These are phyloP conservation scores for Gentiana dahurica DNA, from an alignment of 257 asterid species.

Conservation along the genomic window DNA sequence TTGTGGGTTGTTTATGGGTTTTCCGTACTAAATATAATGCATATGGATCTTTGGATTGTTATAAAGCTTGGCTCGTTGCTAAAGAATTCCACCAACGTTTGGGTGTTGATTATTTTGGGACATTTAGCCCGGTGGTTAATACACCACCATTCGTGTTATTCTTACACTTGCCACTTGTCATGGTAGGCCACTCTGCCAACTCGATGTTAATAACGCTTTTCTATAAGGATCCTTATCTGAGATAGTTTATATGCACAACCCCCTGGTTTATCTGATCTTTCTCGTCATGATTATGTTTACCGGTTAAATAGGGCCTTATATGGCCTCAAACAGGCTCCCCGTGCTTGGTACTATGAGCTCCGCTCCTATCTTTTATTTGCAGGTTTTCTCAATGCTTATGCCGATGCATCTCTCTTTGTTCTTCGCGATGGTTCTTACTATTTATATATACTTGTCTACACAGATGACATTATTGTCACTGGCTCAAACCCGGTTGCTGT, in stretches of 20 bases:
- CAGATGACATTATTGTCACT: neutral
- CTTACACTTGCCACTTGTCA: too few species aligned
- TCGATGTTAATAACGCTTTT: neutral
- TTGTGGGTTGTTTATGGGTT: neutral
- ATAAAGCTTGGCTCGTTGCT: neutral
- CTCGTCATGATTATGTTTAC: neutral
- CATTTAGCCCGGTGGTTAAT: neutral
- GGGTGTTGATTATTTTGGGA: neutral
- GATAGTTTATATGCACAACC: neutral
- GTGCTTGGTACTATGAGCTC: neutral
- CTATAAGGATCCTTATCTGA: neutral
- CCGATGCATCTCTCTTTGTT: neutral
- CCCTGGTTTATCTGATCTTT: neutral
- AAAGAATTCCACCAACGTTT: neutral
- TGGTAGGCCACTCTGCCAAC: neutral
- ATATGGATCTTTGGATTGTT: neutral
- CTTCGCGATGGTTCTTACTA: too few species aligned
- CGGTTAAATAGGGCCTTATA: neutral
- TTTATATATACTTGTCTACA: neutral
- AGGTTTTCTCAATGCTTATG: neutral
- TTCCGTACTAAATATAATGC: neutral
- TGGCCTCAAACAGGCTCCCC: slow-evolving; percentile 1
- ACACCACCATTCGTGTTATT: neutral
- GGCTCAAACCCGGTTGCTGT: neutral
- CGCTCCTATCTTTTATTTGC: too few species aligned